A percentile compares a stretch with the other conserved stretches of the same genome.
Conservation (phyloP, 1,284 basidiomycete genomes). For the Papiliotrema flavescens region DNA sequence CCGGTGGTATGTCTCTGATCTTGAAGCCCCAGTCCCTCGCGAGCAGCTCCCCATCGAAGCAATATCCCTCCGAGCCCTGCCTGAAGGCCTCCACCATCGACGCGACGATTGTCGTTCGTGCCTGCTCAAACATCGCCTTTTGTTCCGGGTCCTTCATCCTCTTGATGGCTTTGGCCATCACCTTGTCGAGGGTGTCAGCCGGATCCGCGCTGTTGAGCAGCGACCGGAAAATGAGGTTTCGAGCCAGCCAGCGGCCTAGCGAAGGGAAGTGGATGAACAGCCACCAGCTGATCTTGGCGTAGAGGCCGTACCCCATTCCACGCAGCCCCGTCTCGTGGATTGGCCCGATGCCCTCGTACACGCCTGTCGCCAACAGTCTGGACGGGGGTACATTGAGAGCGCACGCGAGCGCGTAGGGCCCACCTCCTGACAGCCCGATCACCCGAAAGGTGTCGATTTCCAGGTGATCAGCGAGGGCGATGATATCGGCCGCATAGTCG, state of each 20-base stretch:
- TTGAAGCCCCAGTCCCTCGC: neutral
- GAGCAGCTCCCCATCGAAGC: neutral
- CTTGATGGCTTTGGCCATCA: neutral
- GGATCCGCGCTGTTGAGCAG: neutral
- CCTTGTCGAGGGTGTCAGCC: neutral
- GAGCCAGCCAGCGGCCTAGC: neutral
- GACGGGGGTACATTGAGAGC: neutral
- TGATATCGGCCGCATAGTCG: conserved; percentile 3
- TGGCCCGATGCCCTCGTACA: neutral
- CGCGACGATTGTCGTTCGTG: neutral
- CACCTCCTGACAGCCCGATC: conserved; percentile 11
- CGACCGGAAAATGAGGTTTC: neutral
- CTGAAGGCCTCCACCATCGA: neutral
- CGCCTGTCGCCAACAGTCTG: neutral
- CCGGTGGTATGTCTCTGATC: neutral
- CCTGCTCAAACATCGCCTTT: neutral
- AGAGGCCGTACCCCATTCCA: neutral
- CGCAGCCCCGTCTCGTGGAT: neutral
- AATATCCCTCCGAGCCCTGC: neutral
- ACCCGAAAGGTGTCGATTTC: neutral
- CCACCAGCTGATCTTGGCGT: neutral
- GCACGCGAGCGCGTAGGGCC: conserved; percentile 12
- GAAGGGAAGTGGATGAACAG: neutral
- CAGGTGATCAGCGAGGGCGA: conserved; percentile 4
- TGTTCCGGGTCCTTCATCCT: neutral